Evolutionary conservation across 306 rosid genomes (phyloP), one percentile per base, ranked within the genome.

Genomic region (Lagenaria siceraria): DNA sequence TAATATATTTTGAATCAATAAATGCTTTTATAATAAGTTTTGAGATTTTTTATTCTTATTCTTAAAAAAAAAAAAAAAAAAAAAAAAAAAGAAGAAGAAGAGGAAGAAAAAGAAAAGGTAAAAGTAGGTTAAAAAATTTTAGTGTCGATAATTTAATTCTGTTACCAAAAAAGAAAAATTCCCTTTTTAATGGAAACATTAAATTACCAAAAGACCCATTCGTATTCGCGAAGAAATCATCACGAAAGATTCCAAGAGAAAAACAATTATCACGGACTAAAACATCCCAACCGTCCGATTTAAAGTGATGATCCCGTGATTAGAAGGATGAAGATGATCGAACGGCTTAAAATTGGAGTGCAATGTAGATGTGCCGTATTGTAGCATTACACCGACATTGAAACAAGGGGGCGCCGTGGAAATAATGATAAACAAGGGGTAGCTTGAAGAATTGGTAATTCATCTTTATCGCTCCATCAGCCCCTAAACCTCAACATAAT

Each of bases 331-430:
- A 3, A 46, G 1, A 21, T 3, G 1, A 72, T 72, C 43, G 35
- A 72, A 72, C 43, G 76, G 60, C 13, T 70, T 12, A 49, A 17
- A 27, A 18, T 25, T 2, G 21, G n/a, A 10, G 59, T 72, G 2
- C 24, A 49, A 2, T 18, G 43, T 62, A 69, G 5, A 72, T 0
- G 0, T 3, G 60, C 0, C 27, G 76, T 48, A 46, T 17, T 17
- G 21, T 24, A 15, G 21, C 6, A 36, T 19, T 21, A 36, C 78
- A 14, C 74, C 68, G 51, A 54, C 77, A 29, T 25, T 0, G 55
- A 74, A 82, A 74, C 77, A 5, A 48, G 69, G 82, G 82, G 72
- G 31, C 29, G 73, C 85, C 72, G 72, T 78, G 77, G 82, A 74
- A 82, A 74, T 66, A 66, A 18, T 8, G 40, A 46, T 43, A 78